Base-by-base conservation (phyloP, 2,329 filamentous ascomycete species). In the Diaporthe nobilis region DNA sequence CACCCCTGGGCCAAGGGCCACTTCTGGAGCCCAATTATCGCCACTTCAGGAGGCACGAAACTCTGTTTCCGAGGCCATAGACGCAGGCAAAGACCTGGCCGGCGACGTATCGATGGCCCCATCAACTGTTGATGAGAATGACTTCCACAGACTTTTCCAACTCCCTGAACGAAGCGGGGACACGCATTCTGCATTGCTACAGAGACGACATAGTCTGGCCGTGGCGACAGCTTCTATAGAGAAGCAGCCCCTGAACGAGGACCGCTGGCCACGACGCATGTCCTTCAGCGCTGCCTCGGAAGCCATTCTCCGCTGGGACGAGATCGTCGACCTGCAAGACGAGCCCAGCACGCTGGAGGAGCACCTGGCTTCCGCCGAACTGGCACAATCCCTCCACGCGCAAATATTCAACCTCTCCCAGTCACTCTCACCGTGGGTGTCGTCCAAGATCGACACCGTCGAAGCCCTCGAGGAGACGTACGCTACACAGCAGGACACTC, bases 251-350 rank as follows among this genome's bases (percentile, higher is more conserved):
- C 83, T 86, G 2, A 88, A 91, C 76, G 92, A 94, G 77, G 87
- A 88, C 39, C 90, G 90, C 75, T 94, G 92, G 90, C 91, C 93
- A 1, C 91, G 94, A 2, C 90, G 93, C 58, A 87, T 96, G 77
- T 95, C 94, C 5, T 96, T 96, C 82, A 92, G 92, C 75, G 89
- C 93, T 60, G 94, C 93, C 1, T 93, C 94, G 83, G 93, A 95
- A 76, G 93, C 92, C n/a, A 85, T 96, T 10, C 85, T 95, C 1
- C 87, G 85, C 22, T 95, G 94, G 93, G 86, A 90, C 7, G 88
- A 90, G 65, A 83, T 93, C 37, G 82, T 86, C 5, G 84, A 86
- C 73, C 77, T 88, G 2, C 47, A 74, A 34, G 75, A 61, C 13
- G 58, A 57, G 5, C 61, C 76, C 28, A 42, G 31, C 34, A 81